Base-by-base conservation (phyloP, 2,329 filamentous ascomycete species). In the Paradendryphiella salina region DNA sequence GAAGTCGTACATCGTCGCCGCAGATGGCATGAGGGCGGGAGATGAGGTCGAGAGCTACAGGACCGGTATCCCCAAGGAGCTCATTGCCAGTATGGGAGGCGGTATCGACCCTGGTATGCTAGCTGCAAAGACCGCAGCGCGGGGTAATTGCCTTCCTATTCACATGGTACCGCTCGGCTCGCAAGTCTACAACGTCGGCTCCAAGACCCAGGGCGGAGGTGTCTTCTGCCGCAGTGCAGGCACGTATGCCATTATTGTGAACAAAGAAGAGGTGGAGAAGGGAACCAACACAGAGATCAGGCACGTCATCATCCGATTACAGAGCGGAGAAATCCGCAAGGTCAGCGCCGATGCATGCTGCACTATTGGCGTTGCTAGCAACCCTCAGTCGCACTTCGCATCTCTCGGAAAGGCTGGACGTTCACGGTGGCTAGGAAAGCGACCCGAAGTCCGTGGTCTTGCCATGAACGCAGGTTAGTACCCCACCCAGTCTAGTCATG, bases 161-260 rank as follows among this genome's bases (percentile, higher is more conserved):
- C 89, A 96, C 75, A 94, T 99, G 86, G 89, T 99, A 53, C 95
- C 94, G 1, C 82, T 96, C 32, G 93, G 94, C n/a, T 96, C 91
- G 2, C 84, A 90, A 34, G 85, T 99, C 43, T 96, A 88, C 80
- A 94, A 93, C 61, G 86, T 99, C 28, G 93, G 93, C 10, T 89
- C 82, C 41, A 78, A 87, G 20, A 81, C 85, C 4, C 82, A 83
- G 26, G 86, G 86, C 52, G 84, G 87, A 18, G 94, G 89, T 11
- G 90, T 96, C 15, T 94, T 99, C 73, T 99, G 94, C 73, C 87
- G 94, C 56, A 95, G 91, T 71, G 94, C 95, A 1, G 94, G 94
- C 37, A 97, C 94, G 8, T 92, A 91, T 68, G 94, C 90, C 17
- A 87, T 89, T 2, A 85, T 99, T 11, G 83, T 96, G 39, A 87